phyloP scores from a whole-genome alignment of 2,329 filamentous ascomycete species.

The Alternaria ethzedia region DNA sequence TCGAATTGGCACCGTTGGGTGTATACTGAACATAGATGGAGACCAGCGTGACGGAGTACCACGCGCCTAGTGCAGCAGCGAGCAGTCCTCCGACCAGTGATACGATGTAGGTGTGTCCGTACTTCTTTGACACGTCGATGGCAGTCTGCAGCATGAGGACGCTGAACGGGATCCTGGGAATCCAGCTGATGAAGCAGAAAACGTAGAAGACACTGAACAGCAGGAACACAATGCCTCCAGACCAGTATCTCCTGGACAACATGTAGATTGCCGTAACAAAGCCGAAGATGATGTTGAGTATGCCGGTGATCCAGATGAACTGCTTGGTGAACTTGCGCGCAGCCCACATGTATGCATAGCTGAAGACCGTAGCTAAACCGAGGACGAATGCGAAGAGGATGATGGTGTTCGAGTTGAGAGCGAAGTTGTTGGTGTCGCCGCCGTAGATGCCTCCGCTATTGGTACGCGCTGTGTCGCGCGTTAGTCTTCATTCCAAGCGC shows the following conservation, averaged over 20 bases:
- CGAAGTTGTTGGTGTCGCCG: conserved; percentile 65
- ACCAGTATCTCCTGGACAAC: conserved; percentile 76
- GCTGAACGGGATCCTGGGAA: conserved; percentile 87
- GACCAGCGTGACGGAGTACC: conserved; percentile 86
- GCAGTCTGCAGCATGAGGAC: conserved; percentile 86
- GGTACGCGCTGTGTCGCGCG: conserved; percentile 54
- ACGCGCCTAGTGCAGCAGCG: conserved; percentile 78
- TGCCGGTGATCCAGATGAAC: conserved; percentile 83
- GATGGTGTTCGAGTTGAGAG: conserved; percentile 81
- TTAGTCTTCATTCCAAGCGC: conserved; percentile 2
- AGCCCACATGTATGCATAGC: conserved; percentile 76
- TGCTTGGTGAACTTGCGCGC: conserved; percentile 83
- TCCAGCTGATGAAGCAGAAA: conserved; percentile 85
- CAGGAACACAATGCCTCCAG: conserved; percentile 85
- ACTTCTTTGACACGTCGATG: conserved; percentile 82
- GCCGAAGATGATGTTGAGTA: conserved; percentile 72
- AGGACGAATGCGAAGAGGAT: conserved; percentile 84
- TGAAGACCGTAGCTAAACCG: conserved; percentile 74
- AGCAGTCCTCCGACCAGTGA: conserved; percentile 82
- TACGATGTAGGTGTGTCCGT: conserved; percentile 85
- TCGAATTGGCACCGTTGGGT: conserved; percentile 64
- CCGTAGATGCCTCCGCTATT: conserved; percentile 78
- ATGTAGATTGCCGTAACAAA: conserved; percentile 90
- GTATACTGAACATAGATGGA: conserved; percentile 85
- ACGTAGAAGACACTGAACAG: conserved; percentile 81